Conservation (phyloP, 2,329 filamentous ascomycete genomes). For the Phyllosticta paracitricarpa region DNA sequence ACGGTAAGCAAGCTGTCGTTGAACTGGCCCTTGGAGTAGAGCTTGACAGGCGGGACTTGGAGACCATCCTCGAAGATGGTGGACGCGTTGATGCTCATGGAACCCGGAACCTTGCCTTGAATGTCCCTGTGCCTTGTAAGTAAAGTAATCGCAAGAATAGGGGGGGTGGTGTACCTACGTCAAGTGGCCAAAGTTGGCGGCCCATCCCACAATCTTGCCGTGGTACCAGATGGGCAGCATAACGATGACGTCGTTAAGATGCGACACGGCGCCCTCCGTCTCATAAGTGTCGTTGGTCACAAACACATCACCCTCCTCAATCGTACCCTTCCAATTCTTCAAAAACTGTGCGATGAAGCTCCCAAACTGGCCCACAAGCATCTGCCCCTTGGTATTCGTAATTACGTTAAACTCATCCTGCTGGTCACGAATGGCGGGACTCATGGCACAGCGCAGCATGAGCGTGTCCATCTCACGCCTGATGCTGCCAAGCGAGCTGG, state of each 20-base stretch:
- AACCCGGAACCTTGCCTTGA: slow-evolving; percentile 40
- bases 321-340: slow-evolving; percentile 35
- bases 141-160: too few species aligned
- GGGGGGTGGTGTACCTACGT: slow-evolving; percentile 24
- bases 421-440: slow-evolving; percentile 41
- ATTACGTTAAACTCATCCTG: slow-evolving; percentile 47
- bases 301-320: slow-evolving; percentile 42
- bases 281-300: slow-evolving; percentile 44
- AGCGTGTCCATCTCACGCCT: slow-evolving; percentile 42
- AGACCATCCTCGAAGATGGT: slow-evolving; percentile 42
- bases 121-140: slow-evolving; percentile 15
- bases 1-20: slow-evolving; percentile 36
- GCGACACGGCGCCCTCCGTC: slow-evolving; percentile 39
- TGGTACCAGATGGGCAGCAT: slow-evolving; percentile 39
- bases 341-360: slow-evolving; percentile 41
- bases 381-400: slow-evolving; percentile 38
- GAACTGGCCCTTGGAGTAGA: slow-evolving; percentile 35
- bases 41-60: slow-evolving; percentile 40
- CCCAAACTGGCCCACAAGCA: slow-evolving; percentile 43
- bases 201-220: slow-evolving; percentile 37
- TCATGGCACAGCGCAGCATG: slow-evolving; percentile 43
- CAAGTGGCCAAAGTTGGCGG: slow-evolving; percentile 42
- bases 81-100: slow-evolving; percentile 40
- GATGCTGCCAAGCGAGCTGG: slow-evolving; percentile 37
- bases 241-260: slow-evolving; percentile 42